Evolutionary conservation across 2,329 filamentous ascomycete genomes (phyloP).

Genomic region (Venturia asperata): DNA sequence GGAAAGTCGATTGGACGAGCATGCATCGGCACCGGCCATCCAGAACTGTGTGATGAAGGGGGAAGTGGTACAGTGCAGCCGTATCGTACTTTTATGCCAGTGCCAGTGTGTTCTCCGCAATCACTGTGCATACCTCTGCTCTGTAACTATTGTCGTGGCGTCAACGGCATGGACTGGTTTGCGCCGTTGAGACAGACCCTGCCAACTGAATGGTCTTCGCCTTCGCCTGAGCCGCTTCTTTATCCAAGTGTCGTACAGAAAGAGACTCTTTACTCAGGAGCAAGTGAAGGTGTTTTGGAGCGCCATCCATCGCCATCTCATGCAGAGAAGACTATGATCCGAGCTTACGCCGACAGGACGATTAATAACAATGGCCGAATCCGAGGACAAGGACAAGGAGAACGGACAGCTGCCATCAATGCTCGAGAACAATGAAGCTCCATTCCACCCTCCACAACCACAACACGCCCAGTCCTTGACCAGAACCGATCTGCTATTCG

Average conservation of each 20-base stretch:
- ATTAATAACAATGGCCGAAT: not conserved
- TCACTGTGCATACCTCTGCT: conserved; percentile 7
- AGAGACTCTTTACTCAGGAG: not conserved
- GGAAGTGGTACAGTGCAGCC: conserved; percentile 8
- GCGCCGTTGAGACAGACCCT: conserved; percentile 11
- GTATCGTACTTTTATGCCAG: not conserved
- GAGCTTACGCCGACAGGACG: conserved; percentile 1
- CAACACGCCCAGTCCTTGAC: not conserved
- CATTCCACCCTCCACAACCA: conserved; percentile 5
- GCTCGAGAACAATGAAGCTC: not conserved
- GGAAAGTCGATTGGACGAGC: not conserved
- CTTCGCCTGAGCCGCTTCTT: not conserved
- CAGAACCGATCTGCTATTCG: conserved; percentile 13
- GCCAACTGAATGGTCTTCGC: not conserved
- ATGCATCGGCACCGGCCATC: not conserved
- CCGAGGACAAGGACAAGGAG: not conserved
- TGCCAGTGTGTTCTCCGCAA: not conserved
- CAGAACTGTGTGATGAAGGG: not conserved
- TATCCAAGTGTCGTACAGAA: conserved; percentile 3
- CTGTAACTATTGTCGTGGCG: not conserved
- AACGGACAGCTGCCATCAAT: not conserved
- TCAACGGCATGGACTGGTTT: conserved; percentile 11
- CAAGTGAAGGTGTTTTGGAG: not conserved
- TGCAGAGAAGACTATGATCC: not conserved
- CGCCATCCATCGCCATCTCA: not conserved